phyloP scores from a whole-genome alignment of 495 filamentous ascomycete genomes.

The Neurospora discreta region DNA sequence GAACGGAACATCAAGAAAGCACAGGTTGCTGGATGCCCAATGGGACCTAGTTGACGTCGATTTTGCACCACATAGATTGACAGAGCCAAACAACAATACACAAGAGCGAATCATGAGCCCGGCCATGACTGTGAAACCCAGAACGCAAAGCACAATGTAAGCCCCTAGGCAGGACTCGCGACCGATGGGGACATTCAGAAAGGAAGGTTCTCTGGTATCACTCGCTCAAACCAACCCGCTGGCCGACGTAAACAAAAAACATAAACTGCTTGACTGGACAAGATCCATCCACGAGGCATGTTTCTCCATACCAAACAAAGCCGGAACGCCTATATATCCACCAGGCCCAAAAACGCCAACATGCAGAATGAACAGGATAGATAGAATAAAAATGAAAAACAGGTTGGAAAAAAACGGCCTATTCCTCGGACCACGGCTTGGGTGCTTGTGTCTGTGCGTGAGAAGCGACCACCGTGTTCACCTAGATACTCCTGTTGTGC shows the following conservation, averaged over 20 bases:
- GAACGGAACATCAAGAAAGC: neutral
- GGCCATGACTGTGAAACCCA: neutral
- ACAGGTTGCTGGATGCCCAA: neutral
- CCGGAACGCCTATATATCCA: neutral
- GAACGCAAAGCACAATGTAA: neutral
- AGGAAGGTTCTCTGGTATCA: neutral
- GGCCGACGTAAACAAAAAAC: neutral
- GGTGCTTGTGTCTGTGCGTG: neutral
- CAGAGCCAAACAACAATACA: neutral
- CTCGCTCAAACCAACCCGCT: neutral
- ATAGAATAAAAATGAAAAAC: neutral
- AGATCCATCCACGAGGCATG: neutral
- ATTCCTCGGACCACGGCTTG: neutral
- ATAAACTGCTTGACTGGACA: neutral
- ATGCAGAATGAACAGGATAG: neutral
- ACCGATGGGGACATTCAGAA: neutral
- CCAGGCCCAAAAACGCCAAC: neutral
- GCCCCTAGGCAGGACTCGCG: neutral
- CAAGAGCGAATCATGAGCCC: neutral
- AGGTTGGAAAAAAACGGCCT: neutral
- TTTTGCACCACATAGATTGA: neutral
- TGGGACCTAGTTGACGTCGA: neutral
- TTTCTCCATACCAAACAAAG: neutral
- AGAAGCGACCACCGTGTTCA: neutral
- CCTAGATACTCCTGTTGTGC: constrained; percentile 29